phyloP scores from a whole-genome alignment of 225 moss, liverwort and hornwort species.

The Polytrichum formosum region DNA sequence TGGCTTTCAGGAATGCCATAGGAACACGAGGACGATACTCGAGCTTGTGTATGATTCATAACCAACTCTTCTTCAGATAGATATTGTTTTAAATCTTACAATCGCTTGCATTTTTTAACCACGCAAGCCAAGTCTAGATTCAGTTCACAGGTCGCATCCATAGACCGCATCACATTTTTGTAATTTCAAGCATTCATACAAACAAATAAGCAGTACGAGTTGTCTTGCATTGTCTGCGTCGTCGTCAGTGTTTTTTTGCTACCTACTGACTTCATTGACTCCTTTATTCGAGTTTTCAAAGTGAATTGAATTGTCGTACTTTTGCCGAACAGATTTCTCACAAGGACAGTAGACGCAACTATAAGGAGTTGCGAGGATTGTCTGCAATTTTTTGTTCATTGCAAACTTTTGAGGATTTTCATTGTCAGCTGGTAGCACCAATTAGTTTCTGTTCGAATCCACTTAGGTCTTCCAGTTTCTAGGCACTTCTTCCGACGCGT shows the following conservation, averaged over 20 bases:
- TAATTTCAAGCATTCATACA: not conserved
- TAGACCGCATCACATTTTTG: not conserved
- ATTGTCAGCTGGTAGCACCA: not conserved
- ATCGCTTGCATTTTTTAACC: conserved; percentile 5
- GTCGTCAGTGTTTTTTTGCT: not conserved
- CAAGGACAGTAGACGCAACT: not conserved
- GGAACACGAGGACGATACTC: not conserved
- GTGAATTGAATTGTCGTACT: not conserved
- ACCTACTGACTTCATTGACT: not conserved
- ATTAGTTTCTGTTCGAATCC: not conserved
- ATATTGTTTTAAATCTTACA: not conserved
- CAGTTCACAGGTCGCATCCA: not conserved
- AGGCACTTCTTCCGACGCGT: not conserved
- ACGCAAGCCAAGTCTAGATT: conserved; percentile 7
- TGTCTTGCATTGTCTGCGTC: not conserved
- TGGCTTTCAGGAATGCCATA: not conserved
- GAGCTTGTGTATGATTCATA: conserved; percentile 2
- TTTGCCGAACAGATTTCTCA: conserved; percentile 4
- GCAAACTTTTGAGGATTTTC: not conserved
- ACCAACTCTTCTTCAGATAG: not conserved
- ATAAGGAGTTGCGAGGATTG: not conserved
- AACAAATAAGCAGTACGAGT: not conserved
- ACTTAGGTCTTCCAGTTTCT: not conserved
- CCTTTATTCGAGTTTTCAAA: not conserved
- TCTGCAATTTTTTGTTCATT: not conserved